Conservation (phyloP, 768 basidiomycete genomes). For the Pleurotus salmoneostramineus region DNA sequence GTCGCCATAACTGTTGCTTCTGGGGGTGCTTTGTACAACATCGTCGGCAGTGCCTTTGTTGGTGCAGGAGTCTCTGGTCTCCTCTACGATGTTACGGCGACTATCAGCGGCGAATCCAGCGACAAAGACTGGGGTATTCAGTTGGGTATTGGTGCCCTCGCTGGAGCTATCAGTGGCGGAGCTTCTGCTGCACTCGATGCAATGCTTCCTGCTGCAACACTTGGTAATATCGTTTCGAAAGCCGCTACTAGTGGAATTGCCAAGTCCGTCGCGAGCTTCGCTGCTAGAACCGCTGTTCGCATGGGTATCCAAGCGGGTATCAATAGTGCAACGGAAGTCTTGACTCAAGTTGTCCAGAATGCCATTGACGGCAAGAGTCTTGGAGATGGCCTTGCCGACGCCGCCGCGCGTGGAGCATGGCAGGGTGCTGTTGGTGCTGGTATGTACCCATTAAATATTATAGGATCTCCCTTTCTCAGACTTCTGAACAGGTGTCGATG, state of each 20-base stretch:
- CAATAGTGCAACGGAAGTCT: background rate
- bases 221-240: background rate
- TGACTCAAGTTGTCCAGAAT: slow-evolving; percentile 1
- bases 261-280: background rate
- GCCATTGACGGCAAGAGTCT: background rate
- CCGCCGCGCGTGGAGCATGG: slow-evolving; percentile 1
- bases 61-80: slow-evolving; percentile 10
- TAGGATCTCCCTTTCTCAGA: background rate
- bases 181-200: slow-evolving; percentile 8
- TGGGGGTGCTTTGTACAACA: background rate
- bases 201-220: slow-evolving; percentile 8
- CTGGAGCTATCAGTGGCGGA: slow-evolving; percentile 8
- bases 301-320: background rate
- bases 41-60: background rate
- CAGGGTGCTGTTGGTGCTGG: background rate
- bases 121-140: slow-evolving; percentile 13
- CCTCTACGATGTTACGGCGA: slow-evolving; percentile 7
- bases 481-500: background rate
- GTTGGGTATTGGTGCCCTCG: slow-evolving; percentile 8
- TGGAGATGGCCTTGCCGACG: background rate
- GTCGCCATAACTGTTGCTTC: background rate
- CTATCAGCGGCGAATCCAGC: background rate
- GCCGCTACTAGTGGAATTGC: background rate
- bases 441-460: background rate
- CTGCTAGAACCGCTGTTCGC: background rate